These are phyloP conservation scores for Podospora pseudoanserina DNA, from an alignment of 495 filamentous ascomycete genomes.

Conservation along the genomic window DNA sequence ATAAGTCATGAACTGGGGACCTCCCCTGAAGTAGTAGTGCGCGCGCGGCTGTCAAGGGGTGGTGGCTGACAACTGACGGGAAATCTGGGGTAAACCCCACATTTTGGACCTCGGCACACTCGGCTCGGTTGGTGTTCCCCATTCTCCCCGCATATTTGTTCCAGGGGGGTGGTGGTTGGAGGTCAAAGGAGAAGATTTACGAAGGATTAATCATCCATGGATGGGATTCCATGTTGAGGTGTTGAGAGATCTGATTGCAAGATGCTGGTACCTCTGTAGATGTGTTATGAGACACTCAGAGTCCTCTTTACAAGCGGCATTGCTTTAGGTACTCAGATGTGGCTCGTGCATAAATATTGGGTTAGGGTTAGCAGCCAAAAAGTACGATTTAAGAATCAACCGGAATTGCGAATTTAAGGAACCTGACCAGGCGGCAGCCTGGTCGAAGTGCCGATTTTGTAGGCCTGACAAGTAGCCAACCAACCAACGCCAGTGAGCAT, in stretches of 20 bases:
- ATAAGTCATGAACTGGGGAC: neutral
- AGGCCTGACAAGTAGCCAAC: neutral
- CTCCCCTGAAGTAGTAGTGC: neutral
- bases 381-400: too few species aligned
- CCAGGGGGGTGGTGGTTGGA: neutral
- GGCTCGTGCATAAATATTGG: too few species aligned
- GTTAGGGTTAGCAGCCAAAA: too few species aligned
- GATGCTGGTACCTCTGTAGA: too few species aligned
- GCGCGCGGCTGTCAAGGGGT: slow-evolving; percentile 3
- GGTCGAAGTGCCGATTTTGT: too few species aligned
- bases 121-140: neutral
- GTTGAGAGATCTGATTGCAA: neutral
- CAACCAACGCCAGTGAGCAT: neutral
- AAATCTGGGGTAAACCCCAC: slow-evolving; percentile 3
- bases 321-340: too few species aligned
- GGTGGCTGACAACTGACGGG: neutral
- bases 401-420: too few species aligned
- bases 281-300: too few species aligned
- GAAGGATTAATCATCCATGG: neutral
- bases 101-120: neutral
- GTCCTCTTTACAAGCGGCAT: too few species aligned
- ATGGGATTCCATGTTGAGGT: neutral
- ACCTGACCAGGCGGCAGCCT: too few species aligned
- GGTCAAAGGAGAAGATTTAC: neutral
- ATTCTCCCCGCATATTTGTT: slow-evolving; percentile 2